Evolutionary conservation across 768 basidiomycete genomes (phyloP).

Genomic region (Amyloporia xantha): DNA sequence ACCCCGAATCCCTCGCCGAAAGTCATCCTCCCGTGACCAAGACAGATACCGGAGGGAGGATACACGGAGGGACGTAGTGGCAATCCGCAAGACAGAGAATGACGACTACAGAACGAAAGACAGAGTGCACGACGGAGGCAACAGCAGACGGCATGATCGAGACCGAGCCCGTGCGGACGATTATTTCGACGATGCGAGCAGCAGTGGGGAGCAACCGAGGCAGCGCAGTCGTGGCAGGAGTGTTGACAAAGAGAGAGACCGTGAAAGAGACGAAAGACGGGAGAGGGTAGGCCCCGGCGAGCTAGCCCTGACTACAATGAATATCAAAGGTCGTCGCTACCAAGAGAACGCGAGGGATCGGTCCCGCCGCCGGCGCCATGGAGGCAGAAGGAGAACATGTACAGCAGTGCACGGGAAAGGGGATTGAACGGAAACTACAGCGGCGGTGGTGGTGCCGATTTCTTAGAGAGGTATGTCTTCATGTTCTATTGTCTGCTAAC

Average conservation of each 20-base stretch:
- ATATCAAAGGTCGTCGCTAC: conserved; percentile 27
- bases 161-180: conserved; percentile 31
- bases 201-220: conserved; percentile 10
- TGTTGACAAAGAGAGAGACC: conserved; percentile 17
- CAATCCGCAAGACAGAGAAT: conserved; percentile 21
- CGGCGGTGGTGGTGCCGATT: conserved; percentile 43
- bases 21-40: conserved; percentile 17
- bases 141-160: conserved; percentile 16
- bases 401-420: conserved; percentile 35
- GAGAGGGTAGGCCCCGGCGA: conserved; percentile 23
- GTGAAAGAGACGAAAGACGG: conserved; percentile 19
- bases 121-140: conserved; percentile 18
- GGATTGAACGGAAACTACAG: conserved; percentile 21
- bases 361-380: conserved; percentile 30
- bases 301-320: conserved; percentile 30
- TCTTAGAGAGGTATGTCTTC: conserved; percentile 56
- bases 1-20: conserved; percentile 16
- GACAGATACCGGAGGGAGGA: conserved; percentile 13
- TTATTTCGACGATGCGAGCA: conserved; percentile 19
- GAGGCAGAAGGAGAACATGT: conserved; percentile 52
- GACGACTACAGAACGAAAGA: conserved; percentile 16
- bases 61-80: conserved; percentile 15
- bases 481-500: background rate
- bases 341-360: conserved; percentile 12
- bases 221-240: conserved; percentile 20